Percentiles rank a stretch among this genome's conserved stretches.
Evolutionary conservation across 148 eudicot genomes (phyloP).

Genomic region (Vaccinium myrtillus): DNA sequence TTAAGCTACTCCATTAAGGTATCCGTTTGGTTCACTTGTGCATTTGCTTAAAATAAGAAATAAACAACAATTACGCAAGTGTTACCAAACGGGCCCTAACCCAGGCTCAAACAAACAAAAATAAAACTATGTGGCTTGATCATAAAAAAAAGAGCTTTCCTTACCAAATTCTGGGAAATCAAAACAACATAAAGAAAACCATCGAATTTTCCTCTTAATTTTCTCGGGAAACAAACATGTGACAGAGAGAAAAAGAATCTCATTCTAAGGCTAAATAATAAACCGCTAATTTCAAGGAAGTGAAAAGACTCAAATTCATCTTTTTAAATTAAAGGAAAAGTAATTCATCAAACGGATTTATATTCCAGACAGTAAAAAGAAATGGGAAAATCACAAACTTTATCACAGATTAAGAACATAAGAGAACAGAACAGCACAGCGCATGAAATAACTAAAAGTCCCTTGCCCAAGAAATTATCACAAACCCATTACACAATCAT

Average conservation of each 20-base stretch:
- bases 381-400: neutral
- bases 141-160: neutral
- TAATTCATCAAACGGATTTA: neutral
- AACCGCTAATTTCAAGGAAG: neutral
- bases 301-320: slow-evolving; percentile 2
- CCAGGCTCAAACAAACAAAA: neutral
- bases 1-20: neutral
- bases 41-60: neutral
- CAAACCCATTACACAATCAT: neutral
- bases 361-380: neutral
- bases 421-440: neutral
- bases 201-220: neutral
- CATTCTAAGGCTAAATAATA: neutral
- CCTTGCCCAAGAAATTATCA: neutral
- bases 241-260: neutral
- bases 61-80: neutral
- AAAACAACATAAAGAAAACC: neutral
- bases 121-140: neutral
- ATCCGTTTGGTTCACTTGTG: neutral
- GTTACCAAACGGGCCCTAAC: neutral
- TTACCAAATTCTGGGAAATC: neutral
- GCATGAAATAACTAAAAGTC: neutral
- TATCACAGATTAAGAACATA: neutral
- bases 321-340: neutral
- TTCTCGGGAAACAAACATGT: slow-evolving; percentile 15